Evolutionary conservation across 768 basidiomycete species (phyloP).

Genomic region (Lyophyllum decastes): DNA sequence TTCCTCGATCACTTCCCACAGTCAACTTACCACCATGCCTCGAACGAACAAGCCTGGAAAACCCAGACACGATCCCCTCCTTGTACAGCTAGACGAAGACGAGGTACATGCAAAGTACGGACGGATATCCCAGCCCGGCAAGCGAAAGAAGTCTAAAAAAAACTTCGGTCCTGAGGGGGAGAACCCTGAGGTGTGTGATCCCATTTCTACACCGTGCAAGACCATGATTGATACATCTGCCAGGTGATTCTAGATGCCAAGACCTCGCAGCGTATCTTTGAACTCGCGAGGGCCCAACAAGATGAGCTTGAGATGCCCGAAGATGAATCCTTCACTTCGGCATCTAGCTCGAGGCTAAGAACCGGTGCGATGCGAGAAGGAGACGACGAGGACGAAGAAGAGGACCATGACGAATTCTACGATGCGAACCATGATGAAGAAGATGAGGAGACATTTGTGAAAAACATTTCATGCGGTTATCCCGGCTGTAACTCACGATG

Average conservation of each 20-base stretch:
- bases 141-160: conserved; percentile 63
- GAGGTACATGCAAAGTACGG: conserved; percentile 78
- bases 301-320: conserved; percentile 75
- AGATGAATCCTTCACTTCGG: conserved; percentile 34
- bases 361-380: conserved; percentile 31
- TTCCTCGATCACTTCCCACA: conserved; percentile 4
- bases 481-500: conserved; percentile 12
- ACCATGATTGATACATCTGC: conserved; percentile 9
- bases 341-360: conserved; percentile 34
- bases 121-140: conserved; percentile 72
- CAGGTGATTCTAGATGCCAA: conserved; percentile 78
- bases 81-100: conserved; percentile 81
- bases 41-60: conserved; percentile 58
- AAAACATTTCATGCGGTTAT: conserved; percentile 21
- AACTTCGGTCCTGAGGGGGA: conserved; percentile 51
- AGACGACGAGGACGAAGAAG: conserved; percentile 50
- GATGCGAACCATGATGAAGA: conserved; percentile 48
- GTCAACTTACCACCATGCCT: conserved; percentile 51
- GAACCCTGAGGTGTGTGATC: conserved; percentile 56
- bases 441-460: conserved; percentile 64
- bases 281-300: conserved; percentile 91
- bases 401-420: conserved; percentile 27
- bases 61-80: conserved; percentile 83
- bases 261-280: conserved; percentile 85
- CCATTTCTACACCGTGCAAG: conserved; percentile 16